Evolutionary conservation across 1,139 yeast genomes (phyloP), one percentile per base, ranked within the genome.

Genomic region (Trichomonascaceae sp.): DNA sequence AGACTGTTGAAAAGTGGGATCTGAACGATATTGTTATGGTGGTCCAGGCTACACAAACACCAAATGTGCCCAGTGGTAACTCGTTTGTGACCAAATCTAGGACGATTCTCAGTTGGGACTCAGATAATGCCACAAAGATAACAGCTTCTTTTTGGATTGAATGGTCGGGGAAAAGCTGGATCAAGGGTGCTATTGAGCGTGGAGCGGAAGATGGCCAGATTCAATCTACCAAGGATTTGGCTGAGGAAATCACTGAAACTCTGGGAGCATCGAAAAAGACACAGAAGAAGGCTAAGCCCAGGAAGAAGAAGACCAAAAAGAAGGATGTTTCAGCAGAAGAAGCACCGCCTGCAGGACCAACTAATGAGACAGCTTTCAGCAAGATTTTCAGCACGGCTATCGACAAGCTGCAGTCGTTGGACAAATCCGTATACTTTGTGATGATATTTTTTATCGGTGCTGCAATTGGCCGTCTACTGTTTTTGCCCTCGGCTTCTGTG

Each of bases 151-250:
- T 74, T 60, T 73, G 78, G 53, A 81, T 91, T 57, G 87, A 85
- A 49, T 95, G 99, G 99, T 78, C 87, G 3, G 95, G 91, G n/a
- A 88, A 87, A 67, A 85, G 95, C 36, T 87, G 97, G 90, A 81
- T 91, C 62, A 89, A 90, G 70, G 85, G 95, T 17, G 86, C 95
- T 0, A 84, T 95, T 61, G 99, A 95, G 67, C 90, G 85, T 65
- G 97, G 97, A 7, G 82, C 96, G 15, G 81, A 86, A 53, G 95
- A 88, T 54, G 99, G 99, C 0, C 99, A 95, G 68, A 82, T 81
- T 62, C 84, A 83, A 18, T 80, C 87, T 17, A 79, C 86, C 72
- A 80, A 78, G 55, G 72, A 78, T 1, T 66, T 90, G 66, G 72
- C 81, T 6, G 78, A 76, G n/a, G 85, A 83, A 52, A 62, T 91